Base-by-base conservation (phyloP, 768 basidiomycete genomes). In the Tubosaeta sp. region DNA sequence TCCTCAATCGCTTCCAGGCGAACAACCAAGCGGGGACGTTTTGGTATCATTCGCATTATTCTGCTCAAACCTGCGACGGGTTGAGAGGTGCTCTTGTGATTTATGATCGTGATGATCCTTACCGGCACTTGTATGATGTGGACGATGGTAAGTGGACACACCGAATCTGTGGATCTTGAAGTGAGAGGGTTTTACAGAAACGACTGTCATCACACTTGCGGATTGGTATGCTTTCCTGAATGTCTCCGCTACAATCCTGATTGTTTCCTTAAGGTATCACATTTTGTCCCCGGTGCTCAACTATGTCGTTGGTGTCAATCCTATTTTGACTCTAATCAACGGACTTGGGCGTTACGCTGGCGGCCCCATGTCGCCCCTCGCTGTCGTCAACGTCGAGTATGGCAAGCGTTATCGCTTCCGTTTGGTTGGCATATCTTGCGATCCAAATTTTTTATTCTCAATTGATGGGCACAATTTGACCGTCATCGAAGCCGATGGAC, bases 341-440 rank as follows among this genome's bases (percentile, higher is more conserved):
- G 71, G 71, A 10, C 55, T 50, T 2, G 65, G 69, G 4, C 59
- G 62, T 34, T 68, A 61, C 34, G 17, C 59, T 13, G 71, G 65
- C 2, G 77, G 78, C 0, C 72, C 76, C 13, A 46, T 58, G 1
- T 59, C 69, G 8, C 61, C 65, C 0, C 68, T 79, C 16, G 58
- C 76, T 0, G 70, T 76, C 1, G 60, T 78, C 25, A 70, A 59
- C n/a, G 75, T 79, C 27, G 41, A 63, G 8, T 48, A 62, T 10
- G 68, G 70, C 19, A 63, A 65, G 31, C 68, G 73, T 7, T 79
- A 80, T 55, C 74, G 79, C n/a, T 71, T 80, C 66, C 76, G 80
- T 29, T 58, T 81, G 26, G 66, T 80, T 1, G 68, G 66, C 26
- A 74, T 77, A 27, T 70, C 74, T 6, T 80, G 79, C 54, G 72